phyloP scores from a whole-genome alignment of 1,139 yeast genomes.

The Kodamaea sp. region DNA sequence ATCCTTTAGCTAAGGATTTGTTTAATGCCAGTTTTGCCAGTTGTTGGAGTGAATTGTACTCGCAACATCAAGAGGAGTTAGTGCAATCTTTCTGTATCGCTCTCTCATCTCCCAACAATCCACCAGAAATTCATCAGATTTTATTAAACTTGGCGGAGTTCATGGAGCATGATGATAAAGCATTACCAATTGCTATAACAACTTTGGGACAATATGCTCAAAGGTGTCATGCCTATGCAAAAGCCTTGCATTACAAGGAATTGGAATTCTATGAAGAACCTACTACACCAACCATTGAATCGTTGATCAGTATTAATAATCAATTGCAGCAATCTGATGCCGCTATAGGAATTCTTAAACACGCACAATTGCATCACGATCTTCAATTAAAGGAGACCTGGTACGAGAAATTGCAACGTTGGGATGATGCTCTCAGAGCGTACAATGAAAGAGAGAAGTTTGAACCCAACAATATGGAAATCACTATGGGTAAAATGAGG shows the following conservation, averaged over 20 bases:
- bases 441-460: slow-evolving; percentile 70
- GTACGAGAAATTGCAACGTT: slow-evolving; percentile 94
- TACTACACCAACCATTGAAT: slow-evolving; percentile 87
- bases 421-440: slow-evolving; percentile 97
- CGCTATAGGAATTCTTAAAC: slow-evolving; percentile 93
- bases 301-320: slow-evolving; percentile 88
- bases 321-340: slow-evolving; percentile 97
- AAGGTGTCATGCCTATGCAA: slow-evolving; percentile 95
- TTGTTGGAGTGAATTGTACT: slow-evolving; percentile 92
- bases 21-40: slow-evolving; percentile 95
- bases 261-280: slow-evolving; percentile 93
- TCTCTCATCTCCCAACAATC: slow-evolving; percentile 84
- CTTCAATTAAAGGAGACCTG: slow-evolving; percentile 93
- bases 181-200: slow-evolving; percentile 85
- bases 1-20: slow-evolving; percentile 85
- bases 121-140: slow-evolving; percentile 94
- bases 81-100: slow-evolving; percentile 87
- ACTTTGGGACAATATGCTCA: slow-evolving; percentile 93
- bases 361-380: slow-evolving; percentile 93
- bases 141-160: slow-evolving; percentile 88
- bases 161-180: slow-evolving; percentile 96
- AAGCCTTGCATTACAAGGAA: slow-evolving; percentile 94
- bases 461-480: slow-evolving; percentile 66
- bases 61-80: slow-evolving; percentile 90
- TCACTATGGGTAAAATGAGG: slow-evolving; percentile 96